Conservation (phyloP, 2,329 filamentous ascomycete species). For the Monilinia aucupariae region DNA sequence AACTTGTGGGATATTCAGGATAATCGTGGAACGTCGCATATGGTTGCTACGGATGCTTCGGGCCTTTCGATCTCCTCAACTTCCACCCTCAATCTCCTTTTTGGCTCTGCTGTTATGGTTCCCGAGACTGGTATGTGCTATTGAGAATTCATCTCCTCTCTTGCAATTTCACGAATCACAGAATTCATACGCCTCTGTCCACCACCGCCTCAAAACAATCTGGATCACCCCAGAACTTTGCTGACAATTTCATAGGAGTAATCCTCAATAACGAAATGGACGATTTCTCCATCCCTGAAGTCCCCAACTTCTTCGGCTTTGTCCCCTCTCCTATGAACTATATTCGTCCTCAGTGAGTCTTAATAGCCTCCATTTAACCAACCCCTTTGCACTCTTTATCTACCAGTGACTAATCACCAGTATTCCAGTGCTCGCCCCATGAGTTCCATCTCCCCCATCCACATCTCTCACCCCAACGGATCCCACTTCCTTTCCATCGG, state of each 20-base stretch:
- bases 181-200: neutral
- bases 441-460: conserved; percentile 66
- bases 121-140: conserved; percentile 65
- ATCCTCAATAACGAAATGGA: conserved; percentile 53
- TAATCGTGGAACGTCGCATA: conserved; percentile 68
- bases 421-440: conserved; percentile 69
- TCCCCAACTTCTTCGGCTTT: conserved; percentile 78
- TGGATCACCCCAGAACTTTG: neutral
- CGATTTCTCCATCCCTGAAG: conserved; percentile 81
- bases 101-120: conserved; percentile 73
- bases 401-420: neutral
- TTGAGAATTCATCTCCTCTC: neutral
- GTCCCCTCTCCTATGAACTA: conserved; percentile 75
- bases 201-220: neutral
- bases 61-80: conserved; percentile 78
- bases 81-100: conserved; percentile 82
- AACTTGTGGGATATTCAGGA: conserved; percentile 58
- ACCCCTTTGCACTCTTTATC: neutral
- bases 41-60: conserved; percentile 63
- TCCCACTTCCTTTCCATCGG: conserved; percentile 65
- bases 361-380: too few species aligned
- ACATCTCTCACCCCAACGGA: conserved; percentile 58
- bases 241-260: conserved; percentile 22
- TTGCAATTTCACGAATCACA: neutral
- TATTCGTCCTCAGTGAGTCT: conserved; percentile 47